Conservation (phyloP, 495 filamentous ascomycete species). For the Neurospora cerealis region DNA sequence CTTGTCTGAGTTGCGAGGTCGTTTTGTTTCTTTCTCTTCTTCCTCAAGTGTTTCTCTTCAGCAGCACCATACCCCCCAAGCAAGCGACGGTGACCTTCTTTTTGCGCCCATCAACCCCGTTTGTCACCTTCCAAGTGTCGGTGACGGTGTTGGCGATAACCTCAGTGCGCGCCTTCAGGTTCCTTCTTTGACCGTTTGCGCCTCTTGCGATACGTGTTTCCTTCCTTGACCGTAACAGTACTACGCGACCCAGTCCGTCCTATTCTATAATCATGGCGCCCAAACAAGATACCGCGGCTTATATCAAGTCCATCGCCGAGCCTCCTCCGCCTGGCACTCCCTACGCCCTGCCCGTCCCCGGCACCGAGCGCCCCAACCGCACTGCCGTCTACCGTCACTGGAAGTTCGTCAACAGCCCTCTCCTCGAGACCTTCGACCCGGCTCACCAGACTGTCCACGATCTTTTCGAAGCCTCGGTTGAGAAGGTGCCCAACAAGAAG, state of each 20-base stretch:
- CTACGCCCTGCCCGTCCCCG: constrained; percentile 60
- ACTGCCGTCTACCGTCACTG: constrained; percentile 76
- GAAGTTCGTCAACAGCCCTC: constrained; percentile 55
- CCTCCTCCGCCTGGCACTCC: constrained; percentile 52
- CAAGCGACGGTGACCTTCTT: background rate
- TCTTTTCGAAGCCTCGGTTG: constrained; percentile 61
- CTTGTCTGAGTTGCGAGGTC: background rate
- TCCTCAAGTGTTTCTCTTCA: background rate
- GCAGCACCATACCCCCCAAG: background rate
- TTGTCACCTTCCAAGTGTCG: constrained; percentile 1
- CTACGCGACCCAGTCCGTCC: background rate
- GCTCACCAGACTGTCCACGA: constrained; percentile 66
- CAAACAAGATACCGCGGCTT: constrained; percentile 23
- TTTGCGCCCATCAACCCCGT: background rate
- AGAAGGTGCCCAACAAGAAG: constrained; percentile 43
- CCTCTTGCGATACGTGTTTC: background rate
- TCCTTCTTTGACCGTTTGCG: background rate
- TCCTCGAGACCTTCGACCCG: constrained; percentile 68
- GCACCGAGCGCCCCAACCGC: constrained; percentile 61
- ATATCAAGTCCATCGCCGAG: constrained; percentile 33
- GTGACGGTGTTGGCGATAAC: constrained; percentile 3
- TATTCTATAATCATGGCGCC: constrained; percentile 21
- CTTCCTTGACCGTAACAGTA: constrained; percentile 1
- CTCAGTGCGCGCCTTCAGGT: background rate
- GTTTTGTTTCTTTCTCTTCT: constrained; percentile 1